A percentile compares a stretch with the other conserved stretches of the same genome.
Evolutionary conservation across 805 yeast genomes (phyloP).

Genomic region (Candida cerambycidarum): DNA sequence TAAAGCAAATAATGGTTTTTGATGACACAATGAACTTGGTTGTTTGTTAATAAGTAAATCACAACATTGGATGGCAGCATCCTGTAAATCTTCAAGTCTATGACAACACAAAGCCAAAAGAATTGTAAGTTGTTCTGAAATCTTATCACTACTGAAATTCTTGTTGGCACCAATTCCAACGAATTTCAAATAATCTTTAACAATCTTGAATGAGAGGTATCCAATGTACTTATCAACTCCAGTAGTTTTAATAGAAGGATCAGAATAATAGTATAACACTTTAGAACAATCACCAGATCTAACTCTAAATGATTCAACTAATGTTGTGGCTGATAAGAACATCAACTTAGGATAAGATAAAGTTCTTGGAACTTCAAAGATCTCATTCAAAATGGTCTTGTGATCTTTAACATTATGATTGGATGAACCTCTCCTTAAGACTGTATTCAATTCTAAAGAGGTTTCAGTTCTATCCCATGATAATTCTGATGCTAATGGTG

Average conservation of each 20-base stretch:
- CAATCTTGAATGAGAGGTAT: constrained; percentile 58
- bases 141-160: constrained; percentile 54
- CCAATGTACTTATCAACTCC: constrained; percentile 71
- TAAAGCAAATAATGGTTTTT: constrained; percentile 68
- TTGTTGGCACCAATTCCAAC: constrained; percentile 54
- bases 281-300: constrained; percentile 79
- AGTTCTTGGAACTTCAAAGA: constrained; percentile 49
- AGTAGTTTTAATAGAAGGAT: constrained; percentile 66
- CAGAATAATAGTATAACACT: constrained; percentile 77
- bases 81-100: constrained; percentile 70
- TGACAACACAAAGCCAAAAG: constrained; percentile 75
- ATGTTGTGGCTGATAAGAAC: constrained; percentile 80
- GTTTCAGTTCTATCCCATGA: constrained; percentile 86
- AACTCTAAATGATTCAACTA: constrained; percentile 78
- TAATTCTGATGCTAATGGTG: constrained; percentile 80
- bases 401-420: constrained; percentile 77
- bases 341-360: constrained; percentile 75
- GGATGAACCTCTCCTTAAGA: constrained; percentile 85
- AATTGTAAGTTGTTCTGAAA: constrained; percentile 66
- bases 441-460: constrained; percentile 87
- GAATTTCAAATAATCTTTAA: constrained; percentile 53
- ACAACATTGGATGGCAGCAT: constrained; percentile 75
- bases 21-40: constrained; percentile 81
- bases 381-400: constrained; percentile 54
- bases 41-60: constrained; percentile 61